Evolutionary conservation across 2,329 filamentous ascomycete species (phyloP), one percentile per base, ranked within the genome.

Genomic region (Coniochaeta pulveracea): DNA sequence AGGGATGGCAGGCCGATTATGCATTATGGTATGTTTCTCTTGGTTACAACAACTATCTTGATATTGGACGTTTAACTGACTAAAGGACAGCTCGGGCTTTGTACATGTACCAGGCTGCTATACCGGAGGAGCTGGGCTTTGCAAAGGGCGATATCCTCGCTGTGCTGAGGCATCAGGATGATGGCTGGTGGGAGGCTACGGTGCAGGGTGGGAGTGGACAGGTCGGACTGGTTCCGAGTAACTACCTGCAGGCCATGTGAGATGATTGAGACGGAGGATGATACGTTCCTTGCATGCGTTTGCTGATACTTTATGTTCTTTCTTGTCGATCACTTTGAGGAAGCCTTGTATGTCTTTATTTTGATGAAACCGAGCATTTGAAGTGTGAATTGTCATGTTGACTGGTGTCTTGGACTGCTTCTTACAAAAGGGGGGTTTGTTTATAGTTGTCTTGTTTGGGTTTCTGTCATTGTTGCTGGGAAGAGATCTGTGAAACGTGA

Each of bases 151-250:
- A 98, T 51, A 76, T 89, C 38, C 66, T 98, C 10, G 85, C 89
- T 3, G 78, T 98, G 10, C 64, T 95, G 29, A 72, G 88, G 39
- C 76, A 93, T 48, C 91, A 98, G 58, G 91, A 98, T 53, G 91
- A 98, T 51, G 91, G 91, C 14, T 98, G 91, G 91, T 98, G 93
- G 91, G 91, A 98, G 61, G 93, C 93, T 10, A 89, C 95, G 56
- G 75, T 95, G 25, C 83, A 88, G 28, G 78, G 79, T 16, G 67
- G 69, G 41, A 71, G 66, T 41, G 74, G 69, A 32, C 66, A 58
- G 32, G 52, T 67, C 37, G 76, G 76, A 39, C 62, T 80, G 49
- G 75, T 80, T 43, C 76, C 76, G 42, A 80, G 76, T 55, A 80
- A 80, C 51, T 80, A 80, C 46, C 61, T 80, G 38, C 69, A 76